These are phyloP conservation scores for Sporothrix pseudoabietina DNA, from an alignment of 2,329 filamentous ascomycete species.

Conservation along the genomic window DNA sequence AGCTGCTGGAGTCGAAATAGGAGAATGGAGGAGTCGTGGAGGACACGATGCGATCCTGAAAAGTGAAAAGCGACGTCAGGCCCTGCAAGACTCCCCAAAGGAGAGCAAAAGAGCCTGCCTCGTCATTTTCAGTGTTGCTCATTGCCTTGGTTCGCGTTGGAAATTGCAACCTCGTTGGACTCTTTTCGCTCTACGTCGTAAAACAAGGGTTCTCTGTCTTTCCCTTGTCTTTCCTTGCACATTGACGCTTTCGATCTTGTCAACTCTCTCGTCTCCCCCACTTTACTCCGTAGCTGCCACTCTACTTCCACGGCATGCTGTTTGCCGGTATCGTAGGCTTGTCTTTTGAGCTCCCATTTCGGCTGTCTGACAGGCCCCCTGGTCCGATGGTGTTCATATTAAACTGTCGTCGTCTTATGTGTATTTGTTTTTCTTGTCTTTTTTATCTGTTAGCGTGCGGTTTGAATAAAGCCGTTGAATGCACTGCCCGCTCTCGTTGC, in stretches of 20 bases:
- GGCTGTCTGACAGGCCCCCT: neutral
- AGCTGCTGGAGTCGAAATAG: neutral
- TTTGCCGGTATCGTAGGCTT: slow-evolving; percentile 9
- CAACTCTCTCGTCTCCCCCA: slow-evolving; percentile 4
- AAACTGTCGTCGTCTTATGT: neutral
- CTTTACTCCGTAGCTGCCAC: slow-evolving; percentile 7
- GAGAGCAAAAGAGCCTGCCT: neutral
- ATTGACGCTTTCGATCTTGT: neutral
- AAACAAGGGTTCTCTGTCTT: neutral
- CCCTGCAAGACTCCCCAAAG: neutral
- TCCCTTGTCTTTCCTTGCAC: neutral
- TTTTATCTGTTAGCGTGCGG: neutral
- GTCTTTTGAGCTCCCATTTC: neutral
- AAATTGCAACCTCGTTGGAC: neutral
- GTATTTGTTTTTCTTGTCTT: too few relatives aligned
- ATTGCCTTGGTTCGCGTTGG: neutral
- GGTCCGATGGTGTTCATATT: neutral
- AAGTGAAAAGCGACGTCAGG: neutral
- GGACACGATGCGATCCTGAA: neutral
- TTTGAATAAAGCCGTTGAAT: slow-evolving; percentile 11
- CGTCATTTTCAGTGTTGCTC: neutral
- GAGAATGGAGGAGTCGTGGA: neutral
- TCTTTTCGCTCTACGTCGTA: neutral
- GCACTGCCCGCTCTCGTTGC: neutral
- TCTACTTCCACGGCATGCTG: neutral